Base-by-base conservation (phyloP, 768 basidiomycete species). In the Harrya chromipes region DNA sequence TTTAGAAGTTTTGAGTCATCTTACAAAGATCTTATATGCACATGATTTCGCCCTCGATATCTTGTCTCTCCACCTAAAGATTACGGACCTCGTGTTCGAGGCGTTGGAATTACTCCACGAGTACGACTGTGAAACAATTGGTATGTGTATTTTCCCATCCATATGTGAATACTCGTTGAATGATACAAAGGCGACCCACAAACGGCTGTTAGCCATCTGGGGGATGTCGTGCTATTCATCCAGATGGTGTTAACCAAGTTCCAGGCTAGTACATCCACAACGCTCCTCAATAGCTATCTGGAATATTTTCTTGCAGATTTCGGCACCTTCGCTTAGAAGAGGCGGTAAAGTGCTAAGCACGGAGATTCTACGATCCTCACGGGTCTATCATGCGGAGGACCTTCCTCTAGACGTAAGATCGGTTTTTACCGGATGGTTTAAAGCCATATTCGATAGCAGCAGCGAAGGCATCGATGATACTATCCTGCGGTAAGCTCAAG, bases 391-490 rank as follows among this genome's bases (percentile, higher is more conserved):
- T 6, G 26, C 65, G 0, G 73, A 77, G 8, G 70, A 72, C 19
- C 64, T 81, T 10, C 65, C 73, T 16, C 56, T 54, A 26, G 77
- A 79, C 43, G 78, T 80, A 35, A 59, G 67, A 35, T 52, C 53
- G 36, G 74, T 76, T 17, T 80, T 81, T 54, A 61, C 66, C 29
- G 70, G 74, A 9, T 92, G 90, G 90, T 81, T 76, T 56, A 90
- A 88, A 59, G 84, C 86, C 0, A 71, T 92, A 23, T 91, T 91
- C 63, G 87, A 90, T 61, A 82, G 72, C 42, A 70, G 72, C 51
- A 89, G 81, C 54, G 90, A 91, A 63, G 90, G 90, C 1, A 90
- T 92, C 23, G 90, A 91, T 56, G 90, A 92, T 58, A 82, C 78
- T 13, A 86, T 89, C 47, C 70, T 86, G 21, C 73, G 83, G 84